Evolutionary conservation across 345 rosid species (phyloP).

Genomic region (Cardamine chenopodiifolia): DNA sequence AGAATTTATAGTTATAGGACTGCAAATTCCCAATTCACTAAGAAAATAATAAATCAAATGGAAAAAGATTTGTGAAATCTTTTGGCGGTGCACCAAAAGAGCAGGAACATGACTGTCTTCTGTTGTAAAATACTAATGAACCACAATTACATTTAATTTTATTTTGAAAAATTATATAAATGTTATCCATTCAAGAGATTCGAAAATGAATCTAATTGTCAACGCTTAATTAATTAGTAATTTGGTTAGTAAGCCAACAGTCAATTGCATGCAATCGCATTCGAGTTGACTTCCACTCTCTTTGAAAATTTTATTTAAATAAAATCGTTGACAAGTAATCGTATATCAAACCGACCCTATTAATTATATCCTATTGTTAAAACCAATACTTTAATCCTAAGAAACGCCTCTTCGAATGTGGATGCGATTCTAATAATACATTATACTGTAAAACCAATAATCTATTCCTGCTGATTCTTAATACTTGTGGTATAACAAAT

Average conservation of each 20-base stretch:
- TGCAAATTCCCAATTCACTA: slow-evolving; percentile 11
- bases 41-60: slow-evolving; percentile 35
- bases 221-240: slow-evolving; percentile 35
- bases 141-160: slow-evolving; percentile 22
- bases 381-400: neutral
- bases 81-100: slow-evolving; percentile 43
- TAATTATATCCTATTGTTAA: neutral
- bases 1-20: slow-evolving; percentile 11
- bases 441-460: neutral
- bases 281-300: slow-evolving; percentile 32
- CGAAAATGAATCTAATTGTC: slow-evolving; percentile 23
- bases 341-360: slow-evolving; percentile 41
- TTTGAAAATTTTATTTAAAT: slow-evolving; percentile 11
- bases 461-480: slow-evolving; percentile 17
- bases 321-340: slow-evolving; percentile 40
- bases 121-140: slow-evolving; percentile 35
- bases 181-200: slow-evolving; percentile 21
- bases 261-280: slow-evolving; percentile 30
- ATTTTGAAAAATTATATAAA: neutral
- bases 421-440: slow-evolving; percentile 2
- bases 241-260: slow-evolving; percentile 41
- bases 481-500: neutral
- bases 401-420: slow-evolving; percentile 34
- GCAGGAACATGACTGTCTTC: slow-evolving; percentile 46
- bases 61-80: slow-evolving; percentile 48